Evolutionary conservation across 202 grass and related monocot species (phyloP).

Genomic region (Zizania palustris): DNA sequence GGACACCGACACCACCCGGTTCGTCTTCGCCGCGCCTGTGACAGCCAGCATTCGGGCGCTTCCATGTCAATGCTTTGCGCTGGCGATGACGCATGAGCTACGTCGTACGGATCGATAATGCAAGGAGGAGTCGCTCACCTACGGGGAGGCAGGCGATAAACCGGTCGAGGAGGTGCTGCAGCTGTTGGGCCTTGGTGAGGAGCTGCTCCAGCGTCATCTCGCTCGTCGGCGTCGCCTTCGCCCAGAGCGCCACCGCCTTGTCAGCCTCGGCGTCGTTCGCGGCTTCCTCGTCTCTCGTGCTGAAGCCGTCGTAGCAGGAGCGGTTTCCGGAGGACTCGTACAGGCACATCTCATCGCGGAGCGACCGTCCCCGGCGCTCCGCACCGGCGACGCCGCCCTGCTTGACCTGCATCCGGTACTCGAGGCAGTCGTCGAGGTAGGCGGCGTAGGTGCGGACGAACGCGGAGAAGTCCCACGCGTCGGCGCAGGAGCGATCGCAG

Average conservation of each 20-base stretch:
- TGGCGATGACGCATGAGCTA: not conserved
- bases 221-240: conserved; percentile 55
- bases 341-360: conserved; percentile 20
- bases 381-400: conserved; percentile 15
- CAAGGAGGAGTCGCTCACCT: conserved; percentile 38
- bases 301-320: not conserved
- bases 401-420: conserved; percentile 58
- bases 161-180: conserved; percentile 71
- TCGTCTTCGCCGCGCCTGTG: conserved; percentile 68
- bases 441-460: conserved; percentile 81
- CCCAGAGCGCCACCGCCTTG: conserved; percentile 37
- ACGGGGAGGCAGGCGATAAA: conserved; percentile 78
- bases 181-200: conserved; percentile 53
- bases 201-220: conserved; percentile 80
- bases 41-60: not conserved
- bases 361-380: not conserved
- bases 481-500: conserved; percentile 55
- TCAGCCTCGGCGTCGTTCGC: not conserved
- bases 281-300: conserved; percentile 5
- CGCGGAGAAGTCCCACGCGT: conserved; percentile 88
- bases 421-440: conserved; percentile 71
- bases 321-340: conserved; percentile 42
- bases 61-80: not conserved
- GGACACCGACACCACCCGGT: conserved; percentile 74
- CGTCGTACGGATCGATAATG: not conserved